Conservation (phyloP, 129 eudicot species). For the Solidago caesia region DNA sequence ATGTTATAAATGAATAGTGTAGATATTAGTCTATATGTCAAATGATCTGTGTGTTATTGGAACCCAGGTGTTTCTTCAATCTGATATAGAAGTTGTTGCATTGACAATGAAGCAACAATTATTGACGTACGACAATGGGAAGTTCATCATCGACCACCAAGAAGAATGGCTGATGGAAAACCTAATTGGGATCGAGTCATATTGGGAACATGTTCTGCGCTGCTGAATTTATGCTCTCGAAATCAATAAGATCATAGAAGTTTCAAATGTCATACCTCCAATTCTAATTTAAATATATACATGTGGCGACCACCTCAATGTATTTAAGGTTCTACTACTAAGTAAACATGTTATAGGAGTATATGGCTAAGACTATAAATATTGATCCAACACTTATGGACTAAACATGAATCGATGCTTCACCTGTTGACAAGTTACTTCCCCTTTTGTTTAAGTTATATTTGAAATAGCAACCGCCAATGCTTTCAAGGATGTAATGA, state of each 20-base stretch:
- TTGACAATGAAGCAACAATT: constrained; percentile 69
- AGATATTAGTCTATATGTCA: not conserved
- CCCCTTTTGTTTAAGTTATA: too few relatives aligned
- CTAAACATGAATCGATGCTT: too few relatives aligned
- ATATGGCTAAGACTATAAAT: not conserved
- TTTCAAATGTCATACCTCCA: not conserved
- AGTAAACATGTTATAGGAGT: not conserved
- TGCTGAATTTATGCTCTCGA: constrained; percentile 62
- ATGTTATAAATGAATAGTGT: not conserved
- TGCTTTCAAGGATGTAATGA: too few relatives aligned
- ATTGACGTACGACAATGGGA: constrained; percentile 51
- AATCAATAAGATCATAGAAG: constrained; percentile 20
- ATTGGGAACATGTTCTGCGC: constrained; percentile 76
- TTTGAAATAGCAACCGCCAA: too few relatives aligned
- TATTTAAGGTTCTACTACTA: not conserved
- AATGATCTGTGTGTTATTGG: constrained; percentile 12
- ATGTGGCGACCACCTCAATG: not conserved
- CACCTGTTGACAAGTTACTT: too few relatives aligned
- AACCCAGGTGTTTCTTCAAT: constrained; percentile 79
- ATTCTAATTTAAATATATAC: not conserved
- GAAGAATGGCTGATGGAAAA: constrained; percentile 65
- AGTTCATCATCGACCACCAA: constrained; percentile 39
- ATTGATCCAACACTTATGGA: not conserved
- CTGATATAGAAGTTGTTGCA: constrained; percentile 75
- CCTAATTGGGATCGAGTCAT: constrained; percentile 75